A percentile compares a stretch with the other conserved stretches of the same genome.
These are phyloP conservation scores for Sporisorium iseilematis-ciliati DNA, from an alignment of 1,284 basidiomycete species.

Conservation along the genomic window DNA sequence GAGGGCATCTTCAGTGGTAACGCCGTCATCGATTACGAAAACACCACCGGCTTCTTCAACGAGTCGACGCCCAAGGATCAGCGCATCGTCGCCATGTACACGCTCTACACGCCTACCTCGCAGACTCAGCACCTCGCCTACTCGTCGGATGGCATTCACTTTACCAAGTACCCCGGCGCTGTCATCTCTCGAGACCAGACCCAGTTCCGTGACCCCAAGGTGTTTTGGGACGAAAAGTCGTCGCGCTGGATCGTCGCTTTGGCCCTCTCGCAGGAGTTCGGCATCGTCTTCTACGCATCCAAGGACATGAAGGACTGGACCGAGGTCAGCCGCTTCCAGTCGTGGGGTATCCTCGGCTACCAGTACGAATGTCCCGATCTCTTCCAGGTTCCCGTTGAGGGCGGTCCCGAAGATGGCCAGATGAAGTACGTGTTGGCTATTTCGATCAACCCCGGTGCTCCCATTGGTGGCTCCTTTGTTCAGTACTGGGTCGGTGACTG, in stretches of 20 bases:
- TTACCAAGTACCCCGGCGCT: constrained; percentile 68
- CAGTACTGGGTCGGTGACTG: constrained; percentile 71
- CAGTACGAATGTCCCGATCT: constrained; percentile 71
- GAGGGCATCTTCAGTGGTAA: constrained; percentile 70
- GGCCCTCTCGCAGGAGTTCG: constrained; percentile 69
- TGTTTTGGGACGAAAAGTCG: constrained; percentile 68
- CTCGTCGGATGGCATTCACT: constrained; percentile 71
- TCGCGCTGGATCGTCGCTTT: constrained; percentile 71
- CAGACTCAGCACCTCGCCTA: constrained; percentile 71
- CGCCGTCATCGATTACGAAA: constrained; percentile 71
- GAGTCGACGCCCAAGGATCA: constrained; percentile 62
- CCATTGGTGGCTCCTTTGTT: constrained; percentile 69
- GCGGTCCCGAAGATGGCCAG: constrained; percentile 59
- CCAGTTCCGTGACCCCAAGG: constrained; percentile 72
- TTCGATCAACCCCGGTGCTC: constrained; percentile 61
- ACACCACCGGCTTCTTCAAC: constrained; percentile 72
- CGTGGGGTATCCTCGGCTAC: constrained; percentile 66
- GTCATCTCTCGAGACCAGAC: constrained; percentile 67
- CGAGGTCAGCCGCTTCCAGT: constrained; percentile 68
- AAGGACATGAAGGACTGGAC: constrained; percentile 71
- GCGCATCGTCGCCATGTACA: constrained; percentile 72
- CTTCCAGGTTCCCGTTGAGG: constrained; percentile 67
- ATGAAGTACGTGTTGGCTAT: constrained; percentile 55
- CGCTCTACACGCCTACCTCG: constrained; percentile 69
- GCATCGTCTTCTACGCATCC: constrained; percentile 70